These are phyloP conservation scores for Salix suchowensis DNA, from an alignment of 345 rosid species.

Conservation along the genomic window DNA sequence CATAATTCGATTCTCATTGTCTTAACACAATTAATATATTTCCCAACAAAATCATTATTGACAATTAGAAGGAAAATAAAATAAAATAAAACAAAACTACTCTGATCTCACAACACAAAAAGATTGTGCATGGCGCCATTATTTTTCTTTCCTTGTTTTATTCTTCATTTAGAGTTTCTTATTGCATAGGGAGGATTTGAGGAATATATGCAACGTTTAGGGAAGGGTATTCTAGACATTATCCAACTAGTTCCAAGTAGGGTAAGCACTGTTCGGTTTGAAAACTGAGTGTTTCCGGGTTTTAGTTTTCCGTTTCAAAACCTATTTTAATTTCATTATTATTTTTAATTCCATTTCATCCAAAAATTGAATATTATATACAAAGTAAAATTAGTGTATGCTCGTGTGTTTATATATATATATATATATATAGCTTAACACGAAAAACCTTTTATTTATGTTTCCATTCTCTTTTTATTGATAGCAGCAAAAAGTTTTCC, in stretches of 20 bases:
- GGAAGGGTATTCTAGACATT: neutral
- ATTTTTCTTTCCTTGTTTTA: constrained; percentile 13
- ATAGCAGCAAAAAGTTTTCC: too few species aligned
- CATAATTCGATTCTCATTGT: constrained; percentile 2
- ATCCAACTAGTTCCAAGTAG: neutral
- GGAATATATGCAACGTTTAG: constrained; percentile 25
- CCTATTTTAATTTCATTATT: too few species aligned
- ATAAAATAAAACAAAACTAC: neutral
- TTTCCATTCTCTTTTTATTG: too few species aligned
- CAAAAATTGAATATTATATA: too few species aligned
- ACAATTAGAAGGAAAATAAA: neutral
- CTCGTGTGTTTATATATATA: too few species aligned
- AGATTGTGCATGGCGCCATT: neutral
- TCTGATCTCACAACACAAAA: neutral
- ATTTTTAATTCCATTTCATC: too few species aligned
- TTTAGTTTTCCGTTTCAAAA: too few species aligned
- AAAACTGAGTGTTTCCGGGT: too few species aligned
- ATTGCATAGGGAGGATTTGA: constrained; percentile 15
- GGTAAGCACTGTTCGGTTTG: too few species aligned
- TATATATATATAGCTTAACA: too few species aligned
- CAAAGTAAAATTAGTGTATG: too few species aligned
- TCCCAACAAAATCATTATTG: neutral
- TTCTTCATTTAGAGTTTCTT: constrained; percentile 3
- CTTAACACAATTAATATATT: neutral
- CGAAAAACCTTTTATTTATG: too few species aligned